These are phyloP conservation scores for Hylodesmum podocarpum DNA, from an alignment of 306 rosid genomes.

Conservation along the genomic window DNA sequence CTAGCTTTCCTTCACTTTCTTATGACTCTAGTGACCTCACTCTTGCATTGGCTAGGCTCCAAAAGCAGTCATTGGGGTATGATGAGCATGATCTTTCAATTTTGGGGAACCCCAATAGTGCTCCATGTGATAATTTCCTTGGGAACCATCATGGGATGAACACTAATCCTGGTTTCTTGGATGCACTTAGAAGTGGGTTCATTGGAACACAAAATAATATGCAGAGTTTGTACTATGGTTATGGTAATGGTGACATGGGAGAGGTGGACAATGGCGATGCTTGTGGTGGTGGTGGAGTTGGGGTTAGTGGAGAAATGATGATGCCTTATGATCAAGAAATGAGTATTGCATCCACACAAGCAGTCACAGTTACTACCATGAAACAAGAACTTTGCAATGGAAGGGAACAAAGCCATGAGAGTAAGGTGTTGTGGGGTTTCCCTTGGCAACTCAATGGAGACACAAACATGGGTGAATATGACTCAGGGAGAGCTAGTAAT, in stretches of 20 bases:
- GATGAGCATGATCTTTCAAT: conserved; percentile 59
- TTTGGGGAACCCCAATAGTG: conserved; percentile 40
- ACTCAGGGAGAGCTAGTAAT: conserved; percentile 64
- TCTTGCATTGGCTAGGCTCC: conserved; percentile 85
- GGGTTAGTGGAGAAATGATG: conserved; percentile 54
- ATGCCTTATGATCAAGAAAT: conserved; percentile 50
- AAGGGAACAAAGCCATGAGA: conserved; percentile 48
- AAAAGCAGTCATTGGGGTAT: conserved; percentile 58
- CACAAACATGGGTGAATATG: conserved; percentile 54
- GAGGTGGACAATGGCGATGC: conserved; percentile 50
- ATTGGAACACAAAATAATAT: conserved; percentile 47
- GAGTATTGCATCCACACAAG: conserved; percentile 53
- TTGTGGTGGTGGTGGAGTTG: conserved; percentile 39
- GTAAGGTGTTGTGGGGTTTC: conserved; percentile 71
- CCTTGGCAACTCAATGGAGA: conserved; percentile 84
- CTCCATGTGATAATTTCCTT: conserved; percentile 35
- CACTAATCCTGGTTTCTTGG: conserved; percentile 49
- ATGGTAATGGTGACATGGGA: conserved; percentile 61
- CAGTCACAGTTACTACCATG: conserved; percentile 75
- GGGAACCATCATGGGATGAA: conserved; percentile 31
- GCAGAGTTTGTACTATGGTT: conserved; percentile 58
- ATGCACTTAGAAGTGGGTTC: conserved; percentile 60
- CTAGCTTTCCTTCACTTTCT: conserved; percentile 38
- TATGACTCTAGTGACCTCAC: conserved; percentile 73
- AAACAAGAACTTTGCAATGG: conserved; percentile 72